Conservation (phyloP, 1,139 yeast species). For the Trichomonascaceae sp. region DNA sequence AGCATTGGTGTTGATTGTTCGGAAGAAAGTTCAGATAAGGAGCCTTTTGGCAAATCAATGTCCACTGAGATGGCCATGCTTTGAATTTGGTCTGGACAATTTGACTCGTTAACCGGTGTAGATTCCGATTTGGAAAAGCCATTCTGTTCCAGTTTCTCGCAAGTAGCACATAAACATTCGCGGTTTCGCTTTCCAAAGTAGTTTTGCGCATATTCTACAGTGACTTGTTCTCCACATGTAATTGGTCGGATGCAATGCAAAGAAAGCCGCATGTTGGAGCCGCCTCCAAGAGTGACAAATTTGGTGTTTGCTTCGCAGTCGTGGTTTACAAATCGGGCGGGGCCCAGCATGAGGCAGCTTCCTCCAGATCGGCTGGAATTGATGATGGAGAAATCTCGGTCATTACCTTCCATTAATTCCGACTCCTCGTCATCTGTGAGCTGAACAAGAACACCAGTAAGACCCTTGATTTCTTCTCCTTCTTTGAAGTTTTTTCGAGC, state of each 20-base stretch:
- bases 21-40: not conserved
- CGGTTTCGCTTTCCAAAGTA: constrained; percentile 40
- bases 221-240: constrained; percentile 41
- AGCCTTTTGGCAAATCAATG: not conserved
- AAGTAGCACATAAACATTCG: constrained; percentile 42
- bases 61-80: not conserved
- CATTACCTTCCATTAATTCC: constrained; percentile 24
- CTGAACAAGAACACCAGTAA: constrained; percentile 37
- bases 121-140: constrained; percentile 16
- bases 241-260: constrained; percentile 34
- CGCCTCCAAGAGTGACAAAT: constrained; percentile 29
- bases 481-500: constrained; percentile 30
- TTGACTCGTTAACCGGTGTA: constrained; percentile 12
- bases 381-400: constrained; percentile 39
- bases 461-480: constrained; percentile 34
- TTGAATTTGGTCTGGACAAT: not conserved
- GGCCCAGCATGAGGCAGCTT: constrained; percentile 43
- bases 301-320: constrained; percentile 41
- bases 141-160: constrained; percentile 32
- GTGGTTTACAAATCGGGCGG: constrained; percentile 44
- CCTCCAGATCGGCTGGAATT: constrained; percentile 33
- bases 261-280: constrained; percentile 27
- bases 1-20: constrained; percentile 5
- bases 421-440: constrained; percentile 34
- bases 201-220: constrained; percentile 39